Conservation (phyloP, 225 moss, liverwort and hornwort genomes). For the Thuidium tamariscinum region DNA sequence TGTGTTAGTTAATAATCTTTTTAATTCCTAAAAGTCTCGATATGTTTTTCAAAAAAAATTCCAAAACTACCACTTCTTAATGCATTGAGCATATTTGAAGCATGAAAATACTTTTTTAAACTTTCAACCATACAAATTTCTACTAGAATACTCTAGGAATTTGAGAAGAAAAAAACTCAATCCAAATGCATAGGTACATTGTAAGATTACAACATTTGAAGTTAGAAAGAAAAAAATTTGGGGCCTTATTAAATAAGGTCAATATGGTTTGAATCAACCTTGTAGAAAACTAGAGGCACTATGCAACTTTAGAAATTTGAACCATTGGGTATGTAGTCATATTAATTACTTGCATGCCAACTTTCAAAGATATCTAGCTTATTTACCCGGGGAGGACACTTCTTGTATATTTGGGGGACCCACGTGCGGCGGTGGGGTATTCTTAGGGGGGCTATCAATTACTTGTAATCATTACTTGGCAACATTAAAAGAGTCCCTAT, state of each 20-base stretch:
- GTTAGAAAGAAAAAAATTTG: neutral
- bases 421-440: no score
- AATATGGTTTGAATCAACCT: neutral
- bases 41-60: neutral
- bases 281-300: neutral
- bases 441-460: no score
- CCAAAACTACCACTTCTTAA: rapidly evolving
- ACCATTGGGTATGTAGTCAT: neutral
- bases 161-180: no score
- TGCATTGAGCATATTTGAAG: neutral
- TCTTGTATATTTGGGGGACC: no score
- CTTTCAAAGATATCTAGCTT: neutral
- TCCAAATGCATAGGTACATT: no score
- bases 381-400: no score
- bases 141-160: no score
- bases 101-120: neutral
- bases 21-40: rapidly evolving
- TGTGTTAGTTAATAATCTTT: neutral
- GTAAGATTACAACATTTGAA: neutral
- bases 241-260: neutral
- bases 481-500: no score
- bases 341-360: neutral
- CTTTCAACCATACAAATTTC: rapidly evolving
- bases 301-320: rapidly evolving
- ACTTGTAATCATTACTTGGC: no score